Evolutionary conservation across 2,329 filamentous ascomycete species (phyloP).

Genomic region (Nigrospora osmanthi): DNA sequence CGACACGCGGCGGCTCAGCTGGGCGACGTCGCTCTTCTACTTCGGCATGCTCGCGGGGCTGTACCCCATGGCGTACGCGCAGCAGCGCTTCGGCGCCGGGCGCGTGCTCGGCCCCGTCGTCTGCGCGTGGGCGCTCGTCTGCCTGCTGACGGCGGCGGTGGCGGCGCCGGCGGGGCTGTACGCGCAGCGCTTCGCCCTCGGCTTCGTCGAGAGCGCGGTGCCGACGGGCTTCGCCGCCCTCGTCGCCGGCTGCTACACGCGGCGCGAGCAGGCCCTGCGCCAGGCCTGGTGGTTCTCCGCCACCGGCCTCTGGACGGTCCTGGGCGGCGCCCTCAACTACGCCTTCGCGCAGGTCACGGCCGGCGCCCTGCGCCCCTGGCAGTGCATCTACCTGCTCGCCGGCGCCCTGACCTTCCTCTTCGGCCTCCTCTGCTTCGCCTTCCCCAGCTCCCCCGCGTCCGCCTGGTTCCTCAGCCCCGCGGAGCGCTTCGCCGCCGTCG

Average conservation of each 20-base stretch:
- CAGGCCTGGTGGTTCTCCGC: conserved; percentile 62
- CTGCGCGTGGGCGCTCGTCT: conserved; percentile 58
- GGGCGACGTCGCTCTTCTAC: conserved; percentile 75
- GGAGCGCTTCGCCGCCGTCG: conserved; percentile 57
- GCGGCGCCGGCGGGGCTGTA: conserved; percentile 56
- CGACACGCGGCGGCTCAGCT: conserved; percentile 61
- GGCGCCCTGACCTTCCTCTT: conserved; percentile 57
- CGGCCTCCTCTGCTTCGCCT: conserved; percentile 54
- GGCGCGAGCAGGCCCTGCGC: conserved; percentile 54
- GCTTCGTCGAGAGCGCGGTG: conserved; percentile 56
- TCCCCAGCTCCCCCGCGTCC: conserved; percentile 57
- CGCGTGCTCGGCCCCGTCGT: conserved; percentile 56
- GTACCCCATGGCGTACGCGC: conserved; percentile 64
- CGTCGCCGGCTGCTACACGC: conserved; percentile 55
- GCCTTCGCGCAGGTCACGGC: conserved; percentile 55
- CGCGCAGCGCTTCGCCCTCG: conserved; percentile 57
- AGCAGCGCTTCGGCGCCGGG: conserved; percentile 62
- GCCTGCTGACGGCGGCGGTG: conserved; percentile 62
- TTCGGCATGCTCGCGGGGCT: conserved; percentile 70
- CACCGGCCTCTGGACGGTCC: conserved; percentile 52
- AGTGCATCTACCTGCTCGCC: conserved; percentile 63
- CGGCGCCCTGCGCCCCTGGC: conserved; percentile 52
- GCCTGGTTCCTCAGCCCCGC: conserved; percentile 62
- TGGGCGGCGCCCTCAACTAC: conserved; percentile 59
- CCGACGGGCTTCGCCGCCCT: conserved; percentile 62